Percentiles rank a stretch among this genome's conserved stretches.
These are phyloP conservation scores for Boechera retrofracta DNA, from an alignment of 345 rosid genomes.

Conservation along the genomic window DNA sequence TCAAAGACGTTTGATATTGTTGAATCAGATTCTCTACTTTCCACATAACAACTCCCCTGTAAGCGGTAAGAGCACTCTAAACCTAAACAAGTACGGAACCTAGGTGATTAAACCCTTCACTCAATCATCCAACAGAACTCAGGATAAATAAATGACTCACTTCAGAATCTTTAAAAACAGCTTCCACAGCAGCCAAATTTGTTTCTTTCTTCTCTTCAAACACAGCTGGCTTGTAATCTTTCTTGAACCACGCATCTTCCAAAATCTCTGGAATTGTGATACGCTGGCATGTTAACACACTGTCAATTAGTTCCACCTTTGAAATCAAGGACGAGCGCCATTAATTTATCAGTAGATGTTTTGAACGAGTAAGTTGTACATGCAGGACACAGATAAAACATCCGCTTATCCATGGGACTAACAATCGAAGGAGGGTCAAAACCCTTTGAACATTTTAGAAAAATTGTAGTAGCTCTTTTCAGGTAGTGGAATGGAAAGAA, in stretches of 20 bases:
- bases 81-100: not conserved
- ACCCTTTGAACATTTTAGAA: not conserved
- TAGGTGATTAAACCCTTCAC: conserved; percentile 21
- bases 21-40: conserved; percentile 9
- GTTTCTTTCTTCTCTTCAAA: conserved; percentile 73
- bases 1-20: conserved; percentile 8
- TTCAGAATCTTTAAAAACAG: conserved; percentile 81
- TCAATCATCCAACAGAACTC: conserved; percentile 11
- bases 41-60: not conserved
- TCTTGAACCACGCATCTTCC: conserved; percentile 88
- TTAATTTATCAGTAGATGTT: not conserved
- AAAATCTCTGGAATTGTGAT: conserved; percentile 78
- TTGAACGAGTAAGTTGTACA: not conserved
- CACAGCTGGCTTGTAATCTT: conserved; percentile 71
- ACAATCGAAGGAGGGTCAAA: not conserved
- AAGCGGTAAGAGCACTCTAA: conserved; percentile 14
- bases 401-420: not conserved
- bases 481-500: not conserved
- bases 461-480: conserved; percentile 1
- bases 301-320: conserved; percentile 30
- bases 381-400: conserved; percentile 24
- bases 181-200: conserved; percentile 81
- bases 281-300: conserved; percentile 62
- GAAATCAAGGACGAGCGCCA: not conserved
- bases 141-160: conserved; percentile 53